These are phyloP conservation scores for Exsudoporus floridanus DNA, from an alignment of 1,284 basidiomycete genomes.

Conservation along the genomic window DNA sequence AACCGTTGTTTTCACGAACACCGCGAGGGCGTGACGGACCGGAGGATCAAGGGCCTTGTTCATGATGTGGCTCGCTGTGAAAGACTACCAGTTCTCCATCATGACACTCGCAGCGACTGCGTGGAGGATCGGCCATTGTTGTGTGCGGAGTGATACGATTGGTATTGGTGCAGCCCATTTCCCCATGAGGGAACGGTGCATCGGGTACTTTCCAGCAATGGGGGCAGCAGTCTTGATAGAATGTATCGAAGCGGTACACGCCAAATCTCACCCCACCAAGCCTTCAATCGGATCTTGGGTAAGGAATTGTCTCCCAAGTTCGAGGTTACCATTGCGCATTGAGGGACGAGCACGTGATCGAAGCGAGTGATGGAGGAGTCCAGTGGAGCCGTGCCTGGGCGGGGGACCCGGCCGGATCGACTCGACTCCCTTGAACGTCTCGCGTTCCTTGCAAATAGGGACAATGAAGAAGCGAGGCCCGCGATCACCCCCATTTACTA, in stretches of 20 bases:
- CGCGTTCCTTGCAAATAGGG: constrained; percentile 24
- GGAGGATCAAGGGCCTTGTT: constrained; percentile 39
- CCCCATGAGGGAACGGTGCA: constrained; percentile 47
- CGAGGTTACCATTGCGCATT: constrained; percentile 42
- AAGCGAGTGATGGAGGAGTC: constrained; percentile 29
- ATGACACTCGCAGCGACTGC: constrained; percentile 47
- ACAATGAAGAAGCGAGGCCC: constrained; percentile 55
- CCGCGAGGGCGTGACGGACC: constrained; percentile 48
- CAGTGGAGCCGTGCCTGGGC: constrained; percentile 23
- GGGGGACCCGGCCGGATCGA: constrained; percentile 22
- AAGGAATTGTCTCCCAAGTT: constrained; percentile 39
- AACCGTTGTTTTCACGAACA: constrained; percentile 52
- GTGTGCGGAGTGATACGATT: constrained; percentile 57
- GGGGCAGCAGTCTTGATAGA: constrained; percentile 49
- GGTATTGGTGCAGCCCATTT: constrained; percentile 41
- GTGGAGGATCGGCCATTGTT: constrained; percentile 52
- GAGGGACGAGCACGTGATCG: constrained; percentile 20
- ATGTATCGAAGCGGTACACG: constrained; percentile 48
- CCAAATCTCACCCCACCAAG: constrained; percentile 55
- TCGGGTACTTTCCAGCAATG: constrained; percentile 51
- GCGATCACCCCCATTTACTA: constrained; percentile 47
- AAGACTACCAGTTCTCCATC: constrained; percentile 47
- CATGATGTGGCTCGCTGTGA: constrained; percentile 36
- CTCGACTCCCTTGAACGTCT: constrained; percentile 45
- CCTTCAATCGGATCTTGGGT: constrained; percentile 41